These are phyloP conservation scores for Austroboletus eburneus DNA, from an alignment of 768 basidiomycete species.

Conservation along the genomic window DNA sequence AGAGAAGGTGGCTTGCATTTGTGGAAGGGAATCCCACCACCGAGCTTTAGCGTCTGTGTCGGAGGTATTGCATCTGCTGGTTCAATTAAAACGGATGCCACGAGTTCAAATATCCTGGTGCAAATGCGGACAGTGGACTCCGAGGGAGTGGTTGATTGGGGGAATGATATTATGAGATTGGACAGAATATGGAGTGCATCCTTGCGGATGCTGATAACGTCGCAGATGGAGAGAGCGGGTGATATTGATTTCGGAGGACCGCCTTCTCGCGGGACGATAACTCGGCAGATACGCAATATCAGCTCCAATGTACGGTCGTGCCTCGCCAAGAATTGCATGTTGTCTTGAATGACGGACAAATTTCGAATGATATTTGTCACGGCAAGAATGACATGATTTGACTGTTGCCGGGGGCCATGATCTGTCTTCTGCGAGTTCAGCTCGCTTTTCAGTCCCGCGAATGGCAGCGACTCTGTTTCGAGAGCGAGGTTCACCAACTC, in stretches of 20 bases:
- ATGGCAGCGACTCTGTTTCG: slow-evolving; percentile 55
- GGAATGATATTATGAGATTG: slow-evolving; percentile 53
- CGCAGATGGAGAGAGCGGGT: slow-evolving; percentile 60
- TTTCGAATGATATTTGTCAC: slow-evolving; percentile 83
- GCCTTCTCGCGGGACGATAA: slow-evolving; percentile 36
- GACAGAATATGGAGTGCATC: slow-evolving; percentile 70
- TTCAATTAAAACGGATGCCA: slow-evolving; percentile 75
- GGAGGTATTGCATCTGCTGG: slow-evolving; percentile 63
- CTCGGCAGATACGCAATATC: slow-evolving; percentile 62
- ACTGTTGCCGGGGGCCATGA: slow-evolving; percentile 58
- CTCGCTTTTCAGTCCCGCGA: slow-evolving; percentile 47
- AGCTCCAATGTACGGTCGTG: slow-evolving; percentile 63
- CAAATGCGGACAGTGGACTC: slow-evolving; percentile 45
- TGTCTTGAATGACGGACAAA: slow-evolving; percentile 71
- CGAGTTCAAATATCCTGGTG: slow-evolving; percentile 56
- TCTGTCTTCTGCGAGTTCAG: slow-evolving; percentile 49
- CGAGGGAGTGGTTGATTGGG: slow-evolving; percentile 36
- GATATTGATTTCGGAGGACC: slow-evolving; percentile 42
- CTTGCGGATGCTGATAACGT: slow-evolving; percentile 69
- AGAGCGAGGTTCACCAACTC: slow-evolving; percentile 56
- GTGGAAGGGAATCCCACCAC: slow-evolving; percentile 42
- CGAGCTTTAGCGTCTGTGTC: slow-evolving; percentile 50
- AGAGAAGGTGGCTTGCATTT: slow-evolving; percentile 53
- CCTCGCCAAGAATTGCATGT: slow-evolving; percentile 59
- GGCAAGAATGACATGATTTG: slow-evolving; percentile 59